Conservation (phyloP, 345 rosid species). For the Bruguiera sexangula region DNA sequence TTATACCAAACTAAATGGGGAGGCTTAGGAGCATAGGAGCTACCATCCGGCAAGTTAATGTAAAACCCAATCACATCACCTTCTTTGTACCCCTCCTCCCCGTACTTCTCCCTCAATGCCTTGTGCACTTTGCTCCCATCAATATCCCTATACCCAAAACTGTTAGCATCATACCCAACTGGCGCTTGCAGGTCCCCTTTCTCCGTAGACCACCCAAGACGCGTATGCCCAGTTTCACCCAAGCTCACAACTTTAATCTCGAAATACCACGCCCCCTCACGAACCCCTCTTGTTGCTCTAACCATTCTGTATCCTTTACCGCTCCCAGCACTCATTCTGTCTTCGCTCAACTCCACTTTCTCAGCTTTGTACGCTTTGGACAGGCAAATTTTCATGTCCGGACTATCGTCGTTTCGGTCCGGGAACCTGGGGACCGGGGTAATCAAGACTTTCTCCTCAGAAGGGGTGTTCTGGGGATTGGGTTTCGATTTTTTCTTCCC, state of each 20-base stretch:
- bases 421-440: slow-evolving; percentile 77
- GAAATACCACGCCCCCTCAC: slow-evolving; percentile 97
- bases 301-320: slow-evolving; percentile 95
- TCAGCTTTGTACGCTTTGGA: slow-evolving; percentile 94
- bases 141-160: slow-evolving; percentile 88
- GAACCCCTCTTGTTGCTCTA: slow-evolving; percentile 87
- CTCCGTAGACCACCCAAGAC: slow-evolving; percentile 94
- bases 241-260: slow-evolving; percentile 71
- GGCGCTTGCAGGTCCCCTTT: slow-evolving; percentile 98
- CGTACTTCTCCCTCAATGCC: slow-evolving; percentile 84
- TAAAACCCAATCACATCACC: slow-evolving; percentile 92
- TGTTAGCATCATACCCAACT: slow-evolving; percentile 84
- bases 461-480: slow-evolving; percentile 48
- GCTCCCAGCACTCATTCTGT: slow-evolving; percentile 81
- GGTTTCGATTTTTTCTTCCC: slow-evolving; percentile 87
- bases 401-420: slow-evolving; percentile 69
- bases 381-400: slow-evolving; percentile 65
- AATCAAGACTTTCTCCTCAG: slow-evolving; percentile 68
- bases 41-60: slow-evolving; percentile 85
- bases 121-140: slow-evolving; percentile 98
- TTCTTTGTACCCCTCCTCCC: slow-evolving; percentile 85
- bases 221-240: slow-evolving; percentile 91
- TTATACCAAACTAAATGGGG: slow-evolving; percentile 79
- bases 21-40: slow-evolving; percentile 59
- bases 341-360: slow-evolving; percentile 86